These are phyloP conservation scores for Saccharomyces hybrid DNA, from an alignment of 1,139 yeast genomes.

Conservation along the genomic window DNA sequence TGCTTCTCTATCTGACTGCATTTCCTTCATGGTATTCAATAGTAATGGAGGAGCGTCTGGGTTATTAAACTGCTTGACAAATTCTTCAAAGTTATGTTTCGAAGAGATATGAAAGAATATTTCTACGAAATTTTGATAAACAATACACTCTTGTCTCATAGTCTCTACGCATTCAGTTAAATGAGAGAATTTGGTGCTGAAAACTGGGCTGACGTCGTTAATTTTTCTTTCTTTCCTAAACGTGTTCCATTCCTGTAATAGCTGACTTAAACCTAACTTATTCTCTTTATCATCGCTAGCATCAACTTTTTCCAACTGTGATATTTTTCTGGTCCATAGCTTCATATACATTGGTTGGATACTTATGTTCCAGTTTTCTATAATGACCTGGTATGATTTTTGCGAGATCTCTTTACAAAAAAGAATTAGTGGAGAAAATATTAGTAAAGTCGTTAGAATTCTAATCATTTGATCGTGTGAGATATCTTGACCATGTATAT, in stretches of 20 bases:
- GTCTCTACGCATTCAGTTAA: conserved; percentile 29
- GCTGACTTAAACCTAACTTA: background rate
- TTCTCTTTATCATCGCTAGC: background rate
- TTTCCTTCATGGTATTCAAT: conserved; percentile 31
- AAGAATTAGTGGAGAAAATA: conserved; percentile 55
- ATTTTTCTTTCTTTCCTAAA: conserved; percentile 14
- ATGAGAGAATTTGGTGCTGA: conserved; percentile 9
- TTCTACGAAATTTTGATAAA: conserved; percentile 60
- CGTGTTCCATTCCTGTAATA: conserved; percentile 20
- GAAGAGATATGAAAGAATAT: conserved; percentile 59
- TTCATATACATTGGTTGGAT: conserved; percentile 18
- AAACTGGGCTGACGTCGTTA: conserved; percentile 10
- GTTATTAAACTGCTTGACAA: conserved; percentile 37
- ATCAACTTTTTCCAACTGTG: conserved; percentile 7
- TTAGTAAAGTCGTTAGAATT: conserved; percentile 41
- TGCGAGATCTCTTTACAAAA: conserved; percentile 56
- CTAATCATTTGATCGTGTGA: conserved; percentile 24
- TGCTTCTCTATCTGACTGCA: conserved; percentile 47
- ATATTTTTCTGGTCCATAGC: conserved; percentile 17
- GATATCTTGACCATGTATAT: conserved; percentile 32
- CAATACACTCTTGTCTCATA: conserved; percentile 39
- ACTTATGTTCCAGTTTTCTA: conserved; percentile 29
- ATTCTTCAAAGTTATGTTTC: conserved; percentile 42
- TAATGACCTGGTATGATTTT: conserved; percentile 36
- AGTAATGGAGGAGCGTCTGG: conserved; percentile 31